Evolutionary conservation across 768 basidiomycete genomes (phyloP), one percentile per base, ranked within the genome.

Genomic region (Kwoniella dejecticola): DNA sequence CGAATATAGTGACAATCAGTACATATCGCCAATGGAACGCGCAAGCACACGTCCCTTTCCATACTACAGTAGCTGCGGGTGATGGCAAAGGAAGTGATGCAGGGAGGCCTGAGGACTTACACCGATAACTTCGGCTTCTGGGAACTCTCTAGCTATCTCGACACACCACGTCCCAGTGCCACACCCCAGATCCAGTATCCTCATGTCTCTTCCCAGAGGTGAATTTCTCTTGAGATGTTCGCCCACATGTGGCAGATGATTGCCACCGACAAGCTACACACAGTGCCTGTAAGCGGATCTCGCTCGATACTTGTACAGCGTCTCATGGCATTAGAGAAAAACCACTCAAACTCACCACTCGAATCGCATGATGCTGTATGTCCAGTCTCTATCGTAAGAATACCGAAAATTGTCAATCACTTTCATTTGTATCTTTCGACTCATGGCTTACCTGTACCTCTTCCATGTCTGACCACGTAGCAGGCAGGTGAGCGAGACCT

Each of bases 81-180:
- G n/a, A n/a, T n/a, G n/a, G n/a, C n/a, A n/a, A n/a, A n/a, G n/a
- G n/a, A n/a, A n/a, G n/a, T n/a, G n/a, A n/a, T n/a, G n/a, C n/a
- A n/a, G n/a, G n/a, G n/a, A n/a, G n/a, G n/a, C n/a, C n/a, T n/a
- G n/a, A 7, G 5, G 19, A 62, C 61, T 21, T 41, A 62, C 61
- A 29, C 61, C 61, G 10, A 48, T 49, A 24, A 62, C 21, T 30
- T 56, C 42, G 11, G 53, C 61, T 21, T 49, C 31, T 2, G 61
- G 54, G n/a, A 62, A 62, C 29, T 62, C 54, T 8, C 24, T 15
- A 17, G 54, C 53, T 47, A 62, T 57, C 36, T 62, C 61, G 15
- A 62, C n/a, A 56, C 53, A 49, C 61, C 61, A 62, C 47, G n/a
- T 47, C 2, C 53, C 61, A 4, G 61, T 56, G 6, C 61, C 61